Evolutionary conservation across 768 basidiomycete genomes (phyloP).

Genomic region (Lentinula aciculospora): DNA sequence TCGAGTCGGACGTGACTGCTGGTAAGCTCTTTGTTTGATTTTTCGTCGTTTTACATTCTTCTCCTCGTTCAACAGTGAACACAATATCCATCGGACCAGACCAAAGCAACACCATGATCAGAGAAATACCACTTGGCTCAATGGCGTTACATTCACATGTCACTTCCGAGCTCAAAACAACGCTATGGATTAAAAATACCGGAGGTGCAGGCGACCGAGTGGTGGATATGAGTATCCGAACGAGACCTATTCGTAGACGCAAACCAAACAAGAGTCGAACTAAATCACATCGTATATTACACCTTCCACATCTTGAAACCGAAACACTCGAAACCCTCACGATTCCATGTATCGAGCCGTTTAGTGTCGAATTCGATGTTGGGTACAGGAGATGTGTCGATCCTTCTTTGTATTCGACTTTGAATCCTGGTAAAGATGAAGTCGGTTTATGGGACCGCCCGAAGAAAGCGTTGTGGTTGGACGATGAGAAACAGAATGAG

Average conservation of each 20-base stretch:
- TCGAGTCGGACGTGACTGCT: slow-evolving; percentile 60
- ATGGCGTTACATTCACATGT: slow-evolving; percentile 28
- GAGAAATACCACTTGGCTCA: slow-evolving; percentile 62
- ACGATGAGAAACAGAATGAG: neutral
- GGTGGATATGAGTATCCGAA: slow-evolving; percentile 78
- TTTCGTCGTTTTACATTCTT: neutral
- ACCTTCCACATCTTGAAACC: slow-evolving; percentile 25
- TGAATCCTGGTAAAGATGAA: slow-evolving; percentile 53
- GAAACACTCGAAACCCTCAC: slow-evolving; percentile 66
- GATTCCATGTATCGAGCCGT: slow-evolving; percentile 61
- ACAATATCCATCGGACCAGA: slow-evolving; percentile 56
- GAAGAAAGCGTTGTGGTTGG: neutral
- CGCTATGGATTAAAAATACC: slow-evolving; percentile 50
- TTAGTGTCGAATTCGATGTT: slow-evolving; percentile 49
- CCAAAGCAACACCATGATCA: slow-evolving; percentile 67
- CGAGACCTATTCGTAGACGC: slow-evolving; percentile 25
- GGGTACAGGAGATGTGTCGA: slow-evolving; percentile 42
- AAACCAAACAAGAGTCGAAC: neutral
- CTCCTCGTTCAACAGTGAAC: slow-evolving; percentile 38
- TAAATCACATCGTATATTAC: slow-evolving; percentile 6
- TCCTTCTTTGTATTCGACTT: slow-evolving; percentile 30
- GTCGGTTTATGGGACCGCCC: slow-evolving; percentile 45
- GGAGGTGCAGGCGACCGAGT: slow-evolving; percentile 67
- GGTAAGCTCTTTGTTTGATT: slow-evolving; percentile 33
- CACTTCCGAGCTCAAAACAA: neutral